Conservation (phyloP, 2,329 filamentous ascomycete genomes). For the Ophiocordyceps camponoti-saundersi region DNA sequence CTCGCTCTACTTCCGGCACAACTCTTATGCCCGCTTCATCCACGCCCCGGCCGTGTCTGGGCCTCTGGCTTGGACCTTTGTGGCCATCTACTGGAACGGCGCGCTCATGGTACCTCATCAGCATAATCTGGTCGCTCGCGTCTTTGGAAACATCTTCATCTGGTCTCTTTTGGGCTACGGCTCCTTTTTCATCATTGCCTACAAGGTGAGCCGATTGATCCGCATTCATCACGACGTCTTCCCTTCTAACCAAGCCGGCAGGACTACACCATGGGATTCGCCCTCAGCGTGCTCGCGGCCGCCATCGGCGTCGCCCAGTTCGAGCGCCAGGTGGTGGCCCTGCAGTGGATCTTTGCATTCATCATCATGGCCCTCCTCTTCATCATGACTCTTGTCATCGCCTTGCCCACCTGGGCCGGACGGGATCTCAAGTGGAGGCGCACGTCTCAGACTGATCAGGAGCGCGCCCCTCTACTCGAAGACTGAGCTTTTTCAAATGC, state of each 20-base stretch:
- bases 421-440: conserved; percentile 34
- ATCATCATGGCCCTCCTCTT: conserved; percentile 64
- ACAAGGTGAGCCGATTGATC: conserved; percentile 36
- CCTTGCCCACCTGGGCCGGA: conserved; percentile 46
- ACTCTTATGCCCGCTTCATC: conserved; percentile 53
- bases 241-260: conserved; percentile 6
- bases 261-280: conserved; percentile 66
- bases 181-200: conserved; percentile 54
- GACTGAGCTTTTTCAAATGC: conserved; percentile 13
- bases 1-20: conserved; percentile 66
- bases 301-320: conserved; percentile 68
- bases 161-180: conserved; percentile 71
- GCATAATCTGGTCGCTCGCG: conserved; percentile 48
- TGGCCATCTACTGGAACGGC: conserved; percentile 79
- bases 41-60: conserved; percentile 61
- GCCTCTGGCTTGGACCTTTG: conserved; percentile 70
- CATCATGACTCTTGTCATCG: conserved; percentile 46
- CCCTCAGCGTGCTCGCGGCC: conserved; percentile 54
- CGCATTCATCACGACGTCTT: background rate
- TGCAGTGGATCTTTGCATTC: conserved; percentile 91
- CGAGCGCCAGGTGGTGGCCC: conserved; percentile 50
- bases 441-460: conserved; percentile 26
- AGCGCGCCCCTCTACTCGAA: conserved; percentile 44
- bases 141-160: conserved; percentile 75
- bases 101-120: conserved; percentile 63